These are phyloP conservation scores for Boletus barrowsii DNA, from an alignment of 768 basidiomycete species.

Conservation along the genomic window DNA sequence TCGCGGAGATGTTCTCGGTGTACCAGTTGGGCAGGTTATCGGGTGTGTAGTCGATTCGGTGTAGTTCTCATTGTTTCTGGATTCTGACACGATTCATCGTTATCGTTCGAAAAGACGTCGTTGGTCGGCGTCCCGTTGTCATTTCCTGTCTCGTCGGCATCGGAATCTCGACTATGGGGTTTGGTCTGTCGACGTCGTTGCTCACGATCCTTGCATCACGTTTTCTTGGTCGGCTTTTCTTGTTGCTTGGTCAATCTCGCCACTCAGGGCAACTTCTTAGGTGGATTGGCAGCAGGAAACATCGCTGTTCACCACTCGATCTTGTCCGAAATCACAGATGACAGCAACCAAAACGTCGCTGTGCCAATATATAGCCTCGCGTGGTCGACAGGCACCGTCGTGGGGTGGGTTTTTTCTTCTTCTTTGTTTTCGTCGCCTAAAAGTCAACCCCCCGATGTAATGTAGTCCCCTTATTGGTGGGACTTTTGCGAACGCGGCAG, in stretches of 20 bases:
- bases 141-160: conserved; percentile 50
- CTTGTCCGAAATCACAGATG: conserved; percentile 60
- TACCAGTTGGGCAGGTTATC: conserved; percentile 61
- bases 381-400: conserved; percentile 26
- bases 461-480: no score
- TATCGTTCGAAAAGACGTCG: conserved; percentile 36
- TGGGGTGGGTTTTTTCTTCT: neutral
- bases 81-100: neutral
- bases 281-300: conserved; percentile 63
- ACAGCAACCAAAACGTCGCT: conserved; percentile 56
- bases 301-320: conserved; percentile 59
- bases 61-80: no score
- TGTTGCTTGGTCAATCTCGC: neutral
- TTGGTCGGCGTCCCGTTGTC: conserved; percentile 65
- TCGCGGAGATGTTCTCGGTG: conserved; percentile 57
- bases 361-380: conserved; percentile 57
- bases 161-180: conserved; percentile 45
- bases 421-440: neutral
- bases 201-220: conserved; percentile 43
- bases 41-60: conserved; percentile 29
- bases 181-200: conserved; percentile 58
- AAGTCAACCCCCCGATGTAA: no score
- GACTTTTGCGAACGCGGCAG: conserved; percentile 1
- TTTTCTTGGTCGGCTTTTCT: conserved; percentile 41
- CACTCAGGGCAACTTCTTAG: conserved; percentile 25